Conservation (phyloP, 2,329 filamentous ascomycete genomes). For the Stachybotrys elegans region DNA sequence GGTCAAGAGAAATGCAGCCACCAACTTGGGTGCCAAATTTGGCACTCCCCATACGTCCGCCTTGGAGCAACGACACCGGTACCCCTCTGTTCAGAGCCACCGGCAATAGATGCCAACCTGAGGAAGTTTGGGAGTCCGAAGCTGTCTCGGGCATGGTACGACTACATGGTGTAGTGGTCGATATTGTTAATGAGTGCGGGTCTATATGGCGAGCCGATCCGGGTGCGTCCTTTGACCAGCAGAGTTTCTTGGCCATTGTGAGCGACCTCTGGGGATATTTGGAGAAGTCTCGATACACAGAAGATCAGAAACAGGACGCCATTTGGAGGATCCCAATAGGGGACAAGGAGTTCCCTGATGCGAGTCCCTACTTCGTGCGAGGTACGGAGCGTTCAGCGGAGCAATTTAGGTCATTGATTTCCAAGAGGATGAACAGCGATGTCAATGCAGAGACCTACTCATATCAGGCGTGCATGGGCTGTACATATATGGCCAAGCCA, state of each 20-base stretch:
- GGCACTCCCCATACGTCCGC: neutral
- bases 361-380: conserved; percentile 4
- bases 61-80: conserved; percentile 6
- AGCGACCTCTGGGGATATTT: neutral
- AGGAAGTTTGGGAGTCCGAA: neutral
- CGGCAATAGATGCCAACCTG: conserved; percentile 2
- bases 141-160: neutral
- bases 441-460: conserved; percentile 4
- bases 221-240: conserved; percentile 5
- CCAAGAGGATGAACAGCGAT: conserved; percentile 1
- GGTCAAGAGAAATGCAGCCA: neutral
- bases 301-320: conserved; percentile 3
- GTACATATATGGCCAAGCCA: conserved; percentile 4
- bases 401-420: conserved; percentile 1
- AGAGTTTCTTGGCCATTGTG: neutral
- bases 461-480: conserved; percentile 6
- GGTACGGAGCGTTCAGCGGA: conserved; percentile 5
- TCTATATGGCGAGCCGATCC: conserved; percentile 5
- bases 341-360: conserved; percentile 7
- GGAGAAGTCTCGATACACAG: conserved; percentile 5
- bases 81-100: conserved; percentile 4
- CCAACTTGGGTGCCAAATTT: conserved; percentile 8
- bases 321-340: conserved; percentile 6
- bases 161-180: conserved; percentile 5
- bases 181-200: conserved; percentile 3